Evolutionary conservation across 306 rosid genomes (phyloP).

Genomic region (Canavalia ensiformis): DNA sequence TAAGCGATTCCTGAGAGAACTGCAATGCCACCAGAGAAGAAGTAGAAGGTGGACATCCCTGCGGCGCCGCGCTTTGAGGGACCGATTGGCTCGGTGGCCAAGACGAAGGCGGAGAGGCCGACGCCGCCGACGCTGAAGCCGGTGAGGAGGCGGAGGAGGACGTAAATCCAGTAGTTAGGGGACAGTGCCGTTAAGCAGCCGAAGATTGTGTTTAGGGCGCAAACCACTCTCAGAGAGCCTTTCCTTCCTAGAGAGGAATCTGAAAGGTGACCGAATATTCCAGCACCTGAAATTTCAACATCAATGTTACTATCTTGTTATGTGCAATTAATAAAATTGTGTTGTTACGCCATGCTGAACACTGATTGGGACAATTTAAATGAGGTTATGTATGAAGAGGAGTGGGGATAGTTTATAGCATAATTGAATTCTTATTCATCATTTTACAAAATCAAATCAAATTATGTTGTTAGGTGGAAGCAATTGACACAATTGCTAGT

Average conservation of each 20-base stretch:
- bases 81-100: slow-evolving; percentile 82
- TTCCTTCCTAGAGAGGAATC: slow-evolving; percentile 87
- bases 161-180: slow-evolving; percentile 65
- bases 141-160: slow-evolving; percentile 80
- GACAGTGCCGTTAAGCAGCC: slow-evolving; percentile 82
- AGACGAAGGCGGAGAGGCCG: slow-evolving; percentile 87
- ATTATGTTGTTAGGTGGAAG: background rate
- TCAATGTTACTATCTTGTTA: background rate
- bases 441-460: too few relatives aligned
- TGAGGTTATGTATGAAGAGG: too few relatives aligned
- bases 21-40: slow-evolving; percentile 88
- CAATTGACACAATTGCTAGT: background rate
- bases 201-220: slow-evolving; percentile 70
- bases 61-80: slow-evolving; percentile 72
- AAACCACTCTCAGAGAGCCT: slow-evolving; percentile 81
- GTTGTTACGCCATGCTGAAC: too few relatives aligned
- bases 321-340: background rate
- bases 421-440: too few relatives aligned
- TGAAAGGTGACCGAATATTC: slow-evolving; percentile 88
- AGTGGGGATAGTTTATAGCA: too few relatives aligned
- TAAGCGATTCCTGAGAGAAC: slow-evolving; percentile 73
- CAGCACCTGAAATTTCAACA: slow-evolving; percentile 73
- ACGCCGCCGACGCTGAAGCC: slow-evolving; percentile 92
- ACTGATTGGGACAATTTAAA: too few relatives aligned
- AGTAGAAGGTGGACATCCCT: slow-evolving; percentile 95